Base-by-base conservation (phyloP, 2,329 filamentous ascomycete genomes). In the Epichloe glyceriae region DNA sequence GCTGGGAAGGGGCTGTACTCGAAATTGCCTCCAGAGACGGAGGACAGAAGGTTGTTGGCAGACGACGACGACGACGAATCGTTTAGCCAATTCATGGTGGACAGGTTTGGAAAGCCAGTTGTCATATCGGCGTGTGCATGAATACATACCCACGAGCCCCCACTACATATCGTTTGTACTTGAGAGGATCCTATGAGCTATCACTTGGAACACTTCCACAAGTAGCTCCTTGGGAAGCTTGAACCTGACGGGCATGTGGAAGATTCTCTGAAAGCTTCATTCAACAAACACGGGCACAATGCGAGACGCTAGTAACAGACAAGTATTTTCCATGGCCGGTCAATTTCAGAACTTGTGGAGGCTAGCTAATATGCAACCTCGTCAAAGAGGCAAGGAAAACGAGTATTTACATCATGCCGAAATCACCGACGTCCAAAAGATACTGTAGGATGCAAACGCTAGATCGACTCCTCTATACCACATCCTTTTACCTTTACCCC, bases 1-100 rank as follows among this genome's bases (percentile, higher is more conserved):
- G 62, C 69, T 4, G 67, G 65, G 2, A 55, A 67, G 45, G 70
- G 70, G 0, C 48, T 72, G 53, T 73, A 72, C 53, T 62, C 67
- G 3, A 62, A 62, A 22, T 53, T 73, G 10, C 55, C 58, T 11
- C 62, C 64, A 0, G 70, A 73, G 53, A 62, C 60, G 7, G 61
- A 70, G 30, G 69, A 73, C 50, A 54, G 59, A n/a, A 47, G 49
- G 5, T 60, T 68, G 30, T 56, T 72, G 17, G 51, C 61, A 30
- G 70, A 72, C 45, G 62, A 66, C 4, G 66, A 70, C 20, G 69
- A 72, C 38, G 67, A 69, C 46, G 67, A 70, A 46, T 63, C 69
- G 0, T 73, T 73, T 46, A 72, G 69, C 42, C 69, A 72, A 49
- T 73, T 73, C 54, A 59, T 66, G 52, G 66, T 72, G 8, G 67